Evolutionary conservation across 1,284 basidiomycete species (phyloP), one percentile per base, ranked within the genome.

Genomic region (Cystobasidium slooffiae): DNA sequence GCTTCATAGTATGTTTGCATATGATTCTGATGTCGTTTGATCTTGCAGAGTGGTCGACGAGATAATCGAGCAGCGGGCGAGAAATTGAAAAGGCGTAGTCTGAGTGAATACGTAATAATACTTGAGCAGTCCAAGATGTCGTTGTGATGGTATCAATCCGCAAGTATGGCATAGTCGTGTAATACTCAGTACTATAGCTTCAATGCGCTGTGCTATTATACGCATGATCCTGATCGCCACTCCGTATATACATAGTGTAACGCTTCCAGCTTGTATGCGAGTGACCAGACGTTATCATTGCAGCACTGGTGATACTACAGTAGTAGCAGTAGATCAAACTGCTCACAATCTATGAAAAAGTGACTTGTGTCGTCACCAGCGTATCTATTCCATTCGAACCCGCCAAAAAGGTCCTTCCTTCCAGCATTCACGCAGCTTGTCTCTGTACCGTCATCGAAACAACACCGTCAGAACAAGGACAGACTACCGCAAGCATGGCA

Each of bases 31-130:
- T 43, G 18, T 31, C 31, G 37, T 14, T 31, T 2, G 64, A 24
- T 9, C 47, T 22, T 47, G 24, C 68, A 69, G 68, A 47, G 43
- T 52, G 5, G 68, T 61, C 14, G 68, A 69, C 55, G 44, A 58
- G 9, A 39, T 69, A 24, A 39, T n/a, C 6, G 44, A 59, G 56
- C 56, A 59, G 18, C 39, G 56, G 56, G 14, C 12, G 46, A 12
- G n/a, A 12, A 53, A 4, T 9, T 12, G 24, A 43, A 55, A 43
- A 66, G 47, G 20, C 31, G 24, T 39, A 52, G 47, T 6, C 8
- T 0, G 16, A 18, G 6, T 53, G 20, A 14, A 12, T 14, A 3
- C 6, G 52, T 39, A 14, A 16, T 12, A n/a, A n/a, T 12, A 37
- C 1, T 22, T 22, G 31, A 16, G 62, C 41, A 64, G 22, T 39